Base-by-base conservation (phyloP, 2,329 filamentous ascomycete genomes). In the Fusarium haematococcum region DNA sequence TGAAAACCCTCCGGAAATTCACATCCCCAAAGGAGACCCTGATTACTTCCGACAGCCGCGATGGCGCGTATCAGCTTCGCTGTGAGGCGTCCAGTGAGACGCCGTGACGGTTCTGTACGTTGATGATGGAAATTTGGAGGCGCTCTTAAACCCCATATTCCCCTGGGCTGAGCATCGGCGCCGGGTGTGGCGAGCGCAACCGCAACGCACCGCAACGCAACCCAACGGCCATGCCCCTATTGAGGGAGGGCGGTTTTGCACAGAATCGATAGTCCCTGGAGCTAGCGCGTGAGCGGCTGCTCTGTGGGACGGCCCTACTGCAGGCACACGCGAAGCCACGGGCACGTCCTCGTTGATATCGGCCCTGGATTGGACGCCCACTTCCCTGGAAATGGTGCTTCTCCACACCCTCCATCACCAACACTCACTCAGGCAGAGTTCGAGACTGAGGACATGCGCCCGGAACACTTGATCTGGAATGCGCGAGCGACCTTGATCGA, bases 241-340 rank as follows among this genome's bases (percentile, higher is more conserved):
- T 58, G 59, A 39, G 58, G 50, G 58, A 39, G 58, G 50, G 43
- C 39, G 43, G 54, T 30, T 50, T 54, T 20, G 33, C 74, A 63
- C 30, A 50, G 68, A 68, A 71, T 71, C 75, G 70, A 77, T 77
- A 77, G 75, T 77, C 30, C 69, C 71, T 72, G 63, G 45, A 70
- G 66, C 76, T 78, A 78, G 35, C 32, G 25, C 41, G 57, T 52
- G 43, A 25, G 58, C 63, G 41, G 33, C 45, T 63, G 41, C 43
- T n/a, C 52, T 32, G 52, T 63, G 64, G 61, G 32, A 56, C 45
- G 45, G 41, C 35, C 59, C 68, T 75, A 67, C 68, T 75, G 72
- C 72, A 74, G 72, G 71, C 58, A 74, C 72, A 74, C 18, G 62
- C 65, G 57, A 35, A 72, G 68, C 71, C 71, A 71, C 68, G 63